Base-by-base conservation (phyloP, 495 filamentous ascomycete genomes). In the Bacidia gigantensis region DNA sequence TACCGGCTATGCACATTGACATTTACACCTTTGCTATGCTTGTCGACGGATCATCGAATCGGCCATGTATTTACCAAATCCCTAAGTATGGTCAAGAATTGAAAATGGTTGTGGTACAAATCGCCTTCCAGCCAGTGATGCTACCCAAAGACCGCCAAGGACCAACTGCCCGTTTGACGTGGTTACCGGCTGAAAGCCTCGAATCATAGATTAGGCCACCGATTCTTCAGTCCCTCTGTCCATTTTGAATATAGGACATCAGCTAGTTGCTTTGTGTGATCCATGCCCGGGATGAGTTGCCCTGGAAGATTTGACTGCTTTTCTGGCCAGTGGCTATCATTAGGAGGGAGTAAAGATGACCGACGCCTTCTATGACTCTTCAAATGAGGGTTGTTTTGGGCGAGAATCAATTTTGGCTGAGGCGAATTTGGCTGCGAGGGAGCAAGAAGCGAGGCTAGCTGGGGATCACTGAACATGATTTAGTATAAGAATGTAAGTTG, bases 221-320 rank as follows among this genome's bases (percentile, higher is more conserved):
- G 74, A 49, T 73, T 77, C 59, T 81, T 80, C 60, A 97, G 66
- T 12, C 87, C 89, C 54, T 93, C 86, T 1, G 84, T 75, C 92
- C 92, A 98, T 21, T 90, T 77, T 40, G 79, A 72, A 67, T 95
- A 97, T 18, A 98, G 75, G 24, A 95, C 83, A 67, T 96, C 89
- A 11, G 86, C 84, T 23, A 98, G 69, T 63, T 89, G 80, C 61
- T 86, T 87, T 51, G 84, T 85, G 64, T 95, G 87, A 63, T 95
- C 88, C 87, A 95, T 89, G 2, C 87, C 89, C 3, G 80, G 73
- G 43, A 76, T 69, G 21, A 76, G 58, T 50, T 74, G 69, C 14
- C 68, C 69, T 3, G 74, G 72, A 45, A 74, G 57, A 42, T 68
- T 70, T 12, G 66, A 57, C 26, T 64, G 58, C 49, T 68, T 61